These are phyloP conservation scores for Cryptococcus sp. DNA, from an alignment of 1,284 basidiomycete genomes.

Conservation along the genomic window DNA sequence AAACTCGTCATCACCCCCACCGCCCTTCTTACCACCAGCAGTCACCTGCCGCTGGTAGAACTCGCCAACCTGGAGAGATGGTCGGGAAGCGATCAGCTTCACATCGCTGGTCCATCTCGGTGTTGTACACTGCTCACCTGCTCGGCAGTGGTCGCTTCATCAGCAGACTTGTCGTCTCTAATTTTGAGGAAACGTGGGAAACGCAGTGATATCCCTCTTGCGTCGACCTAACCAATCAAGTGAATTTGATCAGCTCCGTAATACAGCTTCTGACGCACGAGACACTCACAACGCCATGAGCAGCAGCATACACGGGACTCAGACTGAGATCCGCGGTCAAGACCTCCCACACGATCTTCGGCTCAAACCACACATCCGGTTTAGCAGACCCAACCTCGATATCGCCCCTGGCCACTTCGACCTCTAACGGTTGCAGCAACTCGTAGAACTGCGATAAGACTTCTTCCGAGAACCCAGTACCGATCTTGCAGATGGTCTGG, in stretches of 20 bases:
- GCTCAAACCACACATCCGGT: constrained; percentile 93
- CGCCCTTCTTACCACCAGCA: constrained; percentile 66
- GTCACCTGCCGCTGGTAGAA: constrained; percentile 91
- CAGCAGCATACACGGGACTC: constrained; percentile 95
- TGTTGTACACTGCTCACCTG: constrained; percentile 2
- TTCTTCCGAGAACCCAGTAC: constrained; percentile 97
- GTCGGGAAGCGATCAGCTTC: neutral
- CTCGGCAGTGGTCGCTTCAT: constrained; percentile 89
- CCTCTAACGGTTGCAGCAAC: constrained; percentile 76
- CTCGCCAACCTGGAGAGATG: constrained; percentile 72
- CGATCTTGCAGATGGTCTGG: constrained; percentile 98
- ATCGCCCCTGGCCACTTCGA: constrained; percentile 65
- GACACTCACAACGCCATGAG: constrained; percentile 80
- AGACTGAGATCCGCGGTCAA: constrained; percentile 94
- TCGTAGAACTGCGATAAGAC: constrained; percentile 78
- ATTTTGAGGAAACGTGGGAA: constrained; percentile 93
- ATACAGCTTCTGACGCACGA: neutral
- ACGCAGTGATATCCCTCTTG: constrained; percentile 87
- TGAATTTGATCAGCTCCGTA: neutral
- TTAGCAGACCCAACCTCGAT: constrained; percentile 86
- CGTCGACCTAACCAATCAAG: constrained; percentile 65
- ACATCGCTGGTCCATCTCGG: neutral
- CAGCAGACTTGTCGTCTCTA: constrained; percentile 88
- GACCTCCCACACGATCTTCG: constrained; percentile 96
- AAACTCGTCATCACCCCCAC: constrained; percentile 75